These are phyloP conservation scores for Xylaria telfairii DNA, from an alignment of 495 filamentous ascomycete genomes.

Conservation along the genomic window DNA sequence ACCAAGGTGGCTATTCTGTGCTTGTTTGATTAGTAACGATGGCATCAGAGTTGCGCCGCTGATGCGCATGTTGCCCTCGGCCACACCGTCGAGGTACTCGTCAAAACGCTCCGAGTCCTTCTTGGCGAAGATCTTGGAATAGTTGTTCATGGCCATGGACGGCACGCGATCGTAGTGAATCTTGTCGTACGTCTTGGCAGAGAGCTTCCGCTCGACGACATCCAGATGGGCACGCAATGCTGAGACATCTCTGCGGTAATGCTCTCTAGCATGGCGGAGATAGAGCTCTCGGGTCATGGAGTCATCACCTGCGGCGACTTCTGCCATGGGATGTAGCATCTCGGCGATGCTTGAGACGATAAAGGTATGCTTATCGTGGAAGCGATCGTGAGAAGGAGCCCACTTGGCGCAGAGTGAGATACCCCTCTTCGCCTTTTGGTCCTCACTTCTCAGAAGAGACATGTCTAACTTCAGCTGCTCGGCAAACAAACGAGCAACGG, in stretches of 20 bases:
- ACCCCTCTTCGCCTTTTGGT: slow-evolving; percentile 37
- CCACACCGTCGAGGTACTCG: slow-evolving; percentile 48
- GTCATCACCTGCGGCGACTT: not conserved
- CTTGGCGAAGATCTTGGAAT: slow-evolving; percentile 45
- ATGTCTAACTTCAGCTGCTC: slow-evolving; percentile 51
- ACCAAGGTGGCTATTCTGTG: not conserved
- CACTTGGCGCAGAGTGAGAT: slow-evolving; percentile 59
- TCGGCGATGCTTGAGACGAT: slow-evolving; percentile 56
- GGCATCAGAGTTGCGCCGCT: slow-evolving; percentile 54
- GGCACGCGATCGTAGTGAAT: slow-evolving; percentile 57
- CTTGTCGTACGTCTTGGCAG: slow-evolving; percentile 41
- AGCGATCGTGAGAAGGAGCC: slow-evolving; percentile 50
- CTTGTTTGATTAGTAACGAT: slow-evolving; percentile 40
- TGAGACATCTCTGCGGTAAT: slow-evolving; percentile 49
- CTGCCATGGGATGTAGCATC: slow-evolving; percentile 42
- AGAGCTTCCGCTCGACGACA: slow-evolving; percentile 53
- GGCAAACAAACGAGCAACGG: slow-evolving; percentile 55
- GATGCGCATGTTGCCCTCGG: slow-evolving; percentile 45
- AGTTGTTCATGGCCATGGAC: slow-evolving; percentile 55
- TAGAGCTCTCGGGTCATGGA: slow-evolving; percentile 44
- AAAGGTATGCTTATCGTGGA: slow-evolving; percentile 58
- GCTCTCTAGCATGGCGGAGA: slow-evolving; percentile 53
- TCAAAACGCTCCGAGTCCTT: slow-evolving; percentile 53
- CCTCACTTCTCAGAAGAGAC: slow-evolving; percentile 37
- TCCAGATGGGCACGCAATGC: slow-evolving; percentile 13